These are phyloP conservation scores for Tagetes patula DNA, from an alignment of 129 eudicot species.

Conservation along the genomic window DNA sequence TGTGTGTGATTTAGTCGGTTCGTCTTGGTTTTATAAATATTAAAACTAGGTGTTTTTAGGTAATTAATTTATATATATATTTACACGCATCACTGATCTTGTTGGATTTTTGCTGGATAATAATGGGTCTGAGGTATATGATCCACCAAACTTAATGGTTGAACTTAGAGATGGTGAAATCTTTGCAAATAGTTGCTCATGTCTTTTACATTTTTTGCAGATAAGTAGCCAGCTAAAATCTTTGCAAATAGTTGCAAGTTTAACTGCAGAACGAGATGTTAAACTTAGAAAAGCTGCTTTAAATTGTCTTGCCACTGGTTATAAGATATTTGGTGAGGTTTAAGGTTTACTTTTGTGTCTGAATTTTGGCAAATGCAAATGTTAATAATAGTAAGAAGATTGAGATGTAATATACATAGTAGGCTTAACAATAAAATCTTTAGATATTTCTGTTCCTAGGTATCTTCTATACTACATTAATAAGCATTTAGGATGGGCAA, in stretches of 20 bases:
- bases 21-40: too few relatives aligned
- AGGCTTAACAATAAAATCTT: conserved; percentile 86
- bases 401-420: conserved; percentile 80
- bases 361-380: neutral
- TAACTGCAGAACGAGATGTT: conserved; percentile 98
- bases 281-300: conserved; percentile 93
- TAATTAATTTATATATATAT: too few relatives aligned
- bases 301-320: conserved; percentile 84
- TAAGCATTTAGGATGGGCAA: too few relatives aligned
- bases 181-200: conserved; percentile 21
- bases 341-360: neutral
- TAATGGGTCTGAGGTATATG: conserved; percentile 79
- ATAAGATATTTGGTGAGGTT: conserved; percentile 83
- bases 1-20: too few relatives aligned
- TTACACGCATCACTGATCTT: too few relatives aligned
- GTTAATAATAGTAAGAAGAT: too few relatives aligned
- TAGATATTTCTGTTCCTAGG: conserved; percentile 44
- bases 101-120: conserved; percentile 88
- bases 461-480: too few relatives aligned
- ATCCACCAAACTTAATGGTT: neutral
- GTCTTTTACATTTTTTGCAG: conserved; percentile 33
- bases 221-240: conserved; percentile 76
- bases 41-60: too few relatives aligned
- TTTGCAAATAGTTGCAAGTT: conserved; percentile 91
- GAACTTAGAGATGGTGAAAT: conserved; percentile 4